Base-by-base conservation (phyloP, 768 basidiomycete species). In the Polyporus arcularius region DNA sequence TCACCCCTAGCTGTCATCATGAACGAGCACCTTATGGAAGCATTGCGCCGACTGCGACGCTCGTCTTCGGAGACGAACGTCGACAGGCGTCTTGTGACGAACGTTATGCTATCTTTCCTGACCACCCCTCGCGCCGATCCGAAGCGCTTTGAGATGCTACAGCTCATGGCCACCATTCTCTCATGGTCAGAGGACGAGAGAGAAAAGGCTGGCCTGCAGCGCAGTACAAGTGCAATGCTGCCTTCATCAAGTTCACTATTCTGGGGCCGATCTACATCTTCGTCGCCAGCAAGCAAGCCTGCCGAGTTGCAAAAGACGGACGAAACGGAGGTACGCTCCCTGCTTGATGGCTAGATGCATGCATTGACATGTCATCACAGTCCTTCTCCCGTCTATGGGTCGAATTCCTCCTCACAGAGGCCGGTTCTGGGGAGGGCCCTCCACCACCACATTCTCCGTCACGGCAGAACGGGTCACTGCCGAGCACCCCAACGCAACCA, bases 351-450 rank as follows among this genome's bases (percentile, higher is more conserved):
- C 26, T 4, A 16, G 32, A 2, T 45, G 31, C 42, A 51, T 32
- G 28, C 14, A 41, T 45, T 54, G 32, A 16, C 50, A 30, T 43
- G 38, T 38, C 40, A 28, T 31, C 61, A 12, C 65, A 98, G 96
- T 96, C 94, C 0, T 99, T 99, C 77, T 96, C 94, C 41, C 91
- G 95, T 49, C 83, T 98, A 11, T 99, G 95, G 89, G 96, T 99
- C 49, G 97, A 99, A 73, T 99, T 96, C 72, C 82, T 99, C 4
- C 87, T 99, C 63, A 96, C 94, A 26, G 96, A 99, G 77, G 89
- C 95, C 0, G 80, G 83, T 43, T 76, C 78, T 65, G 85, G 77
- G 18, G 74, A 74, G 66, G 53, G 61, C 21, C 42, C 64, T 3
- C 58, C 64, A n/a, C 62, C 69, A 32, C 64, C 42, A 59, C 61